Percentiles rank a stretch among this genome's conserved stretches.
phyloP scores from a whole-genome alignment of 768 basidiomycete species.

The Fomitopsis serialis region DNA sequence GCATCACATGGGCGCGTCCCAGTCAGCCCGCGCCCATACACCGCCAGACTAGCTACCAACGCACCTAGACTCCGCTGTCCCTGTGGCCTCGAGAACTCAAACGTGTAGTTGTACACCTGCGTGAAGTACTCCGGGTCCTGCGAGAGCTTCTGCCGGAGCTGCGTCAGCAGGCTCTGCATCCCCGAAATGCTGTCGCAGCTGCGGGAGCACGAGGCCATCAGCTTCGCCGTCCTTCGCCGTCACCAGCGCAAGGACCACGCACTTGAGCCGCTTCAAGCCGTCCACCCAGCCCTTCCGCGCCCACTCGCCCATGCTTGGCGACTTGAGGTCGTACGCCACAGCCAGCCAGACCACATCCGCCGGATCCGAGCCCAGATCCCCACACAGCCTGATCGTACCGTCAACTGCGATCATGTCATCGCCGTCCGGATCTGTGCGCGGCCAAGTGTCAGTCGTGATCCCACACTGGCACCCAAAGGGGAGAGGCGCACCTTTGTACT shows the following conservation, averaged over 20 bases:
- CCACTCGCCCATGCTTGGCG: conserved; percentile 71
- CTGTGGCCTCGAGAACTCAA: conserved; percentile 69
- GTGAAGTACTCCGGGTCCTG: conserved; percentile 66
- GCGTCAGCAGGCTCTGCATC: conserved; percentile 54
- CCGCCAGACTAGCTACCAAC: conserved; percentile 22
- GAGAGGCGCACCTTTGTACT: conserved; percentile 34
- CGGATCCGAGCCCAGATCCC: conserved; percentile 63
- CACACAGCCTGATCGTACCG: conserved; percentile 75
- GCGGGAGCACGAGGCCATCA: too few relatives aligned
- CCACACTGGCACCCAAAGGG: not conserved
- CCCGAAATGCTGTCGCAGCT: conserved; percentile 62
- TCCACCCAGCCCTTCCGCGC: conserved; percentile 66
- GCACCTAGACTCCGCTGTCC: conserved; percentile 78
- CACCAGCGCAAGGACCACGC: conserved; percentile 19
- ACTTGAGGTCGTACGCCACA: conserved; percentile 77
- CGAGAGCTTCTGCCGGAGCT: conserved; percentile 54
- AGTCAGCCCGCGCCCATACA: conserved; percentile 33
- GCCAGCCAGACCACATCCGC: conserved; percentile 82
- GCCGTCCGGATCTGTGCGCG: conserved; percentile 34
- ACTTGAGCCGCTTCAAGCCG: conserved; percentile 76
- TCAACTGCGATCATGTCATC: conserved; percentile 65
- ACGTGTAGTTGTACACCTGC: conserved; percentile 75
- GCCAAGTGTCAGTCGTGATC: not conserved
- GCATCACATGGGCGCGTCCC: conserved; percentile 53
- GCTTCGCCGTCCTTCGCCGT: not conserved